phyloP scores from a whole-genome alignment of 139 green algal genomes.

The Chlorella sorokiniana region DNA sequence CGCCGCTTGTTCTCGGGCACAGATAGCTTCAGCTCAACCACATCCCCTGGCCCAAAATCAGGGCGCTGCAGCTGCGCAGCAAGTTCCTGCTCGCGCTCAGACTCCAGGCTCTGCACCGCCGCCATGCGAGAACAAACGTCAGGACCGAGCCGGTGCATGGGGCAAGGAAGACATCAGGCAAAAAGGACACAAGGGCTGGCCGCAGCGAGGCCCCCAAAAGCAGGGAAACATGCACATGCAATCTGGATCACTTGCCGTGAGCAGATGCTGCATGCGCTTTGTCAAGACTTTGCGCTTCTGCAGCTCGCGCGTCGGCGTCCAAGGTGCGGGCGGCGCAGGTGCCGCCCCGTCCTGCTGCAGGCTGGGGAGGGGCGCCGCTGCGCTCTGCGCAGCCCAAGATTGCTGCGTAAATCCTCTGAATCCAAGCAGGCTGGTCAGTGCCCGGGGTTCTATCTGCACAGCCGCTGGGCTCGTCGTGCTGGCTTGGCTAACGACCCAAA shows the following conservation, averaged over 20 bases:
- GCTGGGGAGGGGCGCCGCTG: not conserved
- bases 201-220: too few relatives aligned
- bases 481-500: not conserved
- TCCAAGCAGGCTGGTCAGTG: constrained; percentile 24
- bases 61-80: constrained; percentile 27
- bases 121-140: not conserved
- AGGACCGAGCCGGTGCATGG: not conserved
- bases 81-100: constrained; percentile 35
- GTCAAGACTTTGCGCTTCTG: constrained; percentile 60
- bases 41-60: constrained; percentile 53
- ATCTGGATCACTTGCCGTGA: constrained; percentile 28
- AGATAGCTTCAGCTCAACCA: constrained; percentile 57
- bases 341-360: not conserved
- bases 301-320: constrained; percentile 62
- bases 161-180: not conserved
- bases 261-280: constrained; percentile 62
- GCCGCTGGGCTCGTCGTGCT: not conserved
- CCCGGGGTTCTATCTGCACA: not conserved
- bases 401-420: constrained; percentile 20
- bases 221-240: not conserved
- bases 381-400: constrained; percentile 17
- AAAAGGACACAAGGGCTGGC: too few relatives aligned
- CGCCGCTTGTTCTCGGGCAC: constrained; percentile 66
- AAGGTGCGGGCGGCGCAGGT: constrained; percentile 36
- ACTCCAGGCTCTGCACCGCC: constrained; percentile 46